Conservation (phyloP, 495 filamentous ascomycete genomes). For the Letharia lupina region DNA sequence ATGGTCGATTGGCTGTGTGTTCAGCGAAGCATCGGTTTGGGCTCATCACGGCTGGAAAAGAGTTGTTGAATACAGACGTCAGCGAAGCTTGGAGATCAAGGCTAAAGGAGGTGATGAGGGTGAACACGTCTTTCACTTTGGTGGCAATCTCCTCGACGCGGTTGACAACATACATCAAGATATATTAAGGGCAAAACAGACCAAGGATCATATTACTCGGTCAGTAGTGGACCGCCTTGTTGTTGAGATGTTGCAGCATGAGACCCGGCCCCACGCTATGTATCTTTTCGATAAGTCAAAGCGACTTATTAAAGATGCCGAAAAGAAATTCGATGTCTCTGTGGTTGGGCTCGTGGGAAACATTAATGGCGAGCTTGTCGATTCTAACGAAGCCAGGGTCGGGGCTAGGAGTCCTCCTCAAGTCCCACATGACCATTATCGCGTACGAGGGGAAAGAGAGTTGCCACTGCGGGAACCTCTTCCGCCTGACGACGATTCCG, state of each 20-base stretch:
- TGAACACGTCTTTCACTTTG: constrained; percentile 38
- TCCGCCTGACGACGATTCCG: background rate
- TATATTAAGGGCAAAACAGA: background rate
- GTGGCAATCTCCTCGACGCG: constrained; percentile 27
- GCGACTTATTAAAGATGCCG: background rate
- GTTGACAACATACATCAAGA: constrained; percentile 18
- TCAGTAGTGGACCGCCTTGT: background rate
- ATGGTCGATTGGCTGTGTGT: constrained; percentile 40
- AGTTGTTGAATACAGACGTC: constrained; percentile 31
- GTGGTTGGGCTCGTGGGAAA: background rate
- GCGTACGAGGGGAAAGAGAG: background rate
- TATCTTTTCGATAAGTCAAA: background rate
- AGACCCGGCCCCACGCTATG: background rate
- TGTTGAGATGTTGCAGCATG: background rate
- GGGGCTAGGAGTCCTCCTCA: background rate
- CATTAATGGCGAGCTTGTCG: background rate
- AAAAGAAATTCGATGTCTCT: background rate
- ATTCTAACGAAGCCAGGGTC: background rate
- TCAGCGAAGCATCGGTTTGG: constrained; percentile 40
- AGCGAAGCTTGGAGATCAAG: constrained; percentile 27
- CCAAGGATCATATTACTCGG: background rate
- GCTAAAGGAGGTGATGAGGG: constrained; percentile 22
- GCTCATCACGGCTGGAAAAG: constrained; percentile 29
- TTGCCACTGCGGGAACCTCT: background rate
- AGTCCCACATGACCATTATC: background rate